Evolutionary conservation across 257 asterid species (phyloP).

Genomic region (Solanum piurae): DNA sequence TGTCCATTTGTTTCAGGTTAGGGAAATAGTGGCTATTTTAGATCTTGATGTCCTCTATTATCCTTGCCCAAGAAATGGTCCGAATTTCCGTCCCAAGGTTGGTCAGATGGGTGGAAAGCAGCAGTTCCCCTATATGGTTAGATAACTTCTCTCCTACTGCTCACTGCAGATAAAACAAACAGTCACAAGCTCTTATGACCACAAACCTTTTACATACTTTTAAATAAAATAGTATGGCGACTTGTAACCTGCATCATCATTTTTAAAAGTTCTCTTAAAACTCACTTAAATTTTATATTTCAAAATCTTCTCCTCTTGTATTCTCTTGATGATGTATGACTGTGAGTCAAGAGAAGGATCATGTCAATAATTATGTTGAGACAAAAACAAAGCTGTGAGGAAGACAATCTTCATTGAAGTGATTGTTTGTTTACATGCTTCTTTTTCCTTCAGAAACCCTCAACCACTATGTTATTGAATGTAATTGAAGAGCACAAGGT

Average conservation of each 20-base stretch:
- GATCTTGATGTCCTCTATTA: conserved; percentile 87
- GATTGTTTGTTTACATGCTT: not conserved
- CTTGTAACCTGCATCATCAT: not conserved
- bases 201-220: not conserved
- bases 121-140: conserved; percentile 88
- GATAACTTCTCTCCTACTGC: not conserved
- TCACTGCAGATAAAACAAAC: not conserved
- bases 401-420: not conserved
- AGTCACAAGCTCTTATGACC: not conserved
- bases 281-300: not conserved
- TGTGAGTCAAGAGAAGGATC: not conserved
- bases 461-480: not conserved
- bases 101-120: conserved; percentile 78
- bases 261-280: not conserved
- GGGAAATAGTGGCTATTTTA: conserved; percentile 74
- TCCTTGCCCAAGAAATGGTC: conserved; percentile 95
- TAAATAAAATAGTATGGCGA: not conserved
- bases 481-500: not conserved
- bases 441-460: not conserved
- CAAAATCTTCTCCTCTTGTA: not conserved
- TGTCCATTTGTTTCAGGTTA: conserved; percentile 38
- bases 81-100: conserved; percentile 74
- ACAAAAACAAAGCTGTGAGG: not conserved
- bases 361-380: not conserved
- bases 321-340: not conserved